phyloP scores from a whole-genome alignment of 306 rosid genomes.

The Erythrophleum fordii region DNA sequence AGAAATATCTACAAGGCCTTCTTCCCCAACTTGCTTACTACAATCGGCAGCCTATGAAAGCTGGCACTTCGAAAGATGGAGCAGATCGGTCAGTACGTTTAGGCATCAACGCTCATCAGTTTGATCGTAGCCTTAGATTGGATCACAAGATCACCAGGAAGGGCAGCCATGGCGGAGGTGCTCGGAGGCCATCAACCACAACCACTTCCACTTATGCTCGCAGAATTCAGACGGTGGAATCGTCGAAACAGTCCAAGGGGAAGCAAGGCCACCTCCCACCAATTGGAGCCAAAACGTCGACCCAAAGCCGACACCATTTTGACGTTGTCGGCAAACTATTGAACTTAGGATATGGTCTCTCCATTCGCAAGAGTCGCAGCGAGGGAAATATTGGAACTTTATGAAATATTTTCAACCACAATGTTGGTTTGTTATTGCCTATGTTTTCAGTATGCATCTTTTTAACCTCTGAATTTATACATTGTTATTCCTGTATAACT shows the following conservation, averaged over 20 bases:
- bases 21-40: slow-evolving; percentile 88
- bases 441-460: slow-evolving; percentile 29
- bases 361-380: slow-evolving; percentile 80
- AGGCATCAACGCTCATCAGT: slow-evolving; percentile 69
- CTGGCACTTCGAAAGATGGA: slow-evolving; percentile 63
- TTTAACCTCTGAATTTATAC: background rate
- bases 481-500: background rate
- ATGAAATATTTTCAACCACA: slow-evolving; percentile 47
- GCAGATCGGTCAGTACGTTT: slow-evolving; percentile 72
- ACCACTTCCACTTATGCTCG: slow-evolving; percentile 50
- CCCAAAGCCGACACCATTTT: slow-evolving; percentile 44
- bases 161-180: slow-evolving; percentile 46
- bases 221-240: slow-evolving; percentile 46
- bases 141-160: slow-evolving; percentile 76
- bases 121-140: slow-evolving; percentile 67
- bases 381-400: slow-evolving; percentile 70
- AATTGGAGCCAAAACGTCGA: slow-evolving; percentile 50
- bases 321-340: slow-evolving; percentile 47
- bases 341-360: slow-evolving; percentile 36
- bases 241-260: slow-evolving; percentile 53
- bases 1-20: slow-evolving; percentile 85
- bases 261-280: slow-evolving; percentile 68
- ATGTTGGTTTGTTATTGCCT: slow-evolving; percentile 1
- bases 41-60: slow-evolving; percentile 70
- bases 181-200: slow-evolving; percentile 46